Evolutionary conservation across 495 filamentous ascomycete genomes (phyloP), one percentile per base, ranked within the genome.

Genomic region (Aspergillus coremiiformis): DNA sequence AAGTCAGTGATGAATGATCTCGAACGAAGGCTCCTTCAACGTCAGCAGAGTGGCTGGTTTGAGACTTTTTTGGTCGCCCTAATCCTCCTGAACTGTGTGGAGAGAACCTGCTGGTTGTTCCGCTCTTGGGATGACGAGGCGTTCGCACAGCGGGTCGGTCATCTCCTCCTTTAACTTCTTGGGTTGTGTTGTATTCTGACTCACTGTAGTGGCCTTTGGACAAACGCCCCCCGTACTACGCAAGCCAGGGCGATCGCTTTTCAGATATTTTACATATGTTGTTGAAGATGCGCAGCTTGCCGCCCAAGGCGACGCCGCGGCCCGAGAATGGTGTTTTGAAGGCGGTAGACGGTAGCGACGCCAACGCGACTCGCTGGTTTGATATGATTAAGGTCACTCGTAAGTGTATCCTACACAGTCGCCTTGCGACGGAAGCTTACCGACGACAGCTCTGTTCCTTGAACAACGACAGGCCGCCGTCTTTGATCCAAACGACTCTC

Each of bases 81-180:
- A 50, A 78, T 93, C 30, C 75, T 92, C 15, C 71, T 93, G 32
- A 87, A 85, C 64, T 89, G 86, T 51, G 79, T 91, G 9, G 89
- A 93, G 67, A 85, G 88, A 62, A 85, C 85, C n/a, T 86, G 82
- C 47, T 91, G 87, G 84, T 76, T 87, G 0, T 90, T 87, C 72
- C 83, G 81, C 29, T 82, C 78, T 0, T 89, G 84, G 83, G 82
- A 86, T 39, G 78, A 84, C 54, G 76, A 82, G 63, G 77, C 44
- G 59, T 76, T 55, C 64, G 64, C 54, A 17, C 66, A 68, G 53
- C 65, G 69, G 14, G 69, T 69, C 60, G 64, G 64, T 65, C n/a
- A n/a, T n/a, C n/a, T n/a, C n/a, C 7, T 19, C 17, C 26, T 10
- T 19, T 7, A 10, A 21, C 51, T 9, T n/a, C 35, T 23, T 14